Percentiles rank a stretch among this genome's conserved stretches.
phyloP scores from a whole-genome alignment of 2,329 filamentous ascomycete genomes.

The Elsinoe necatrix region DNA sequence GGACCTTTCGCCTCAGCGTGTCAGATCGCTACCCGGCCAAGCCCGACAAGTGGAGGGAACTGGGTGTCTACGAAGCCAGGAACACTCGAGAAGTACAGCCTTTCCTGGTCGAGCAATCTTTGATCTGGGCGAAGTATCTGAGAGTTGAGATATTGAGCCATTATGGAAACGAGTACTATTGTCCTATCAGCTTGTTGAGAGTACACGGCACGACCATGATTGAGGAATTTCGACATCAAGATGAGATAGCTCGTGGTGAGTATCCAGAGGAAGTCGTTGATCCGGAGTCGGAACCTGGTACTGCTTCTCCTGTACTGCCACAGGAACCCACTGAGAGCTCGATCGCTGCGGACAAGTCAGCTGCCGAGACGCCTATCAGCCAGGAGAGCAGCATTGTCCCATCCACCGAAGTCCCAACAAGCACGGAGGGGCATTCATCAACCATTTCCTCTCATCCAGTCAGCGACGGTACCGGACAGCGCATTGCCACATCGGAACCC shows the following conservation, averaged over 20 bases:
- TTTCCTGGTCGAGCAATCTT: constrained; percentile 85
- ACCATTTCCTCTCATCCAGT: background rate
- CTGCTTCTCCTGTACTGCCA: constrained; percentile 2
- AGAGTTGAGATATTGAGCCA: constrained; percentile 86
- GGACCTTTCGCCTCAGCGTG: constrained; percentile 81
- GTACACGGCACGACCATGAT: constrained; percentile 92
- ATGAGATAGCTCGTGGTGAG: constrained; percentile 53
- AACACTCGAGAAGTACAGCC: constrained; percentile 92
- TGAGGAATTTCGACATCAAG: constrained; percentile 85
- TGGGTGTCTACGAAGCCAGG: constrained; percentile 81
- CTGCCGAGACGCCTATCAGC: constrained; percentile 1
- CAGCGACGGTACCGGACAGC: background rate
- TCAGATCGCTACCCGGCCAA: constrained; percentile 94
- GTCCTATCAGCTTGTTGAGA: constrained; percentile 78
- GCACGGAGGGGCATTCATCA: background rate
- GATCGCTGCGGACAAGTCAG: constrained; percentile 17
- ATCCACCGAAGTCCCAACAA: constrained; percentile 35
- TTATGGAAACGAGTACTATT: constrained; percentile 95
- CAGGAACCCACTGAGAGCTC: constrained; percentile 16
- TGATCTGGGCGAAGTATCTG: constrained; percentile 92
- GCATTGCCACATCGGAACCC: background rate
- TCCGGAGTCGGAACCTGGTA: constrained; percentile 28
- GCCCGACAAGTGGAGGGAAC: constrained; percentile 77
- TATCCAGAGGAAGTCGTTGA: constrained; percentile 55
- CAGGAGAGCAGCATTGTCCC: constrained; percentile 26